Evolutionary conservation across 495 filamentous ascomycete species (phyloP).

Genomic region (Chaetomium cochliodes): DNA sequence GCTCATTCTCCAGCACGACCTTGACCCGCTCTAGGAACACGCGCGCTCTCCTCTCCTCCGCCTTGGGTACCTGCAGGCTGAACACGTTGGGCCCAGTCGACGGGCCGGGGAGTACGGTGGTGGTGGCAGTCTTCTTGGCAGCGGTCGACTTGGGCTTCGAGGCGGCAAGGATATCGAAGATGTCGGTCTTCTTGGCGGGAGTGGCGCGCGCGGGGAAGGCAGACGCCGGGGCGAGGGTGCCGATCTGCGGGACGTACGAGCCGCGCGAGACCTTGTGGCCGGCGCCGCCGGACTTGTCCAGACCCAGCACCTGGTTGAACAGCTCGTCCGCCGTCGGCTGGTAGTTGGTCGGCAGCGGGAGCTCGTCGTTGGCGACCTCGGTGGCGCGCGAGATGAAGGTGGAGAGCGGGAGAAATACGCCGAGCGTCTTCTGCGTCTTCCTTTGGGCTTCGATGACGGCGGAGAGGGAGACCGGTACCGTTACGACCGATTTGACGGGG

Average conservation of each 20-base stretch:
- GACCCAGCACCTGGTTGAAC: conserved; percentile 82
- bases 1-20: conserved; percentile 75
- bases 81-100: conserved; percentile 68
- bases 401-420: conserved; percentile 76
- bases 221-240: conserved; percentile 51
- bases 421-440: conserved; percentile 69
- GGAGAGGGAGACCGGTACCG: conserved; percentile 72
- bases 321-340: conserved; percentile 74
- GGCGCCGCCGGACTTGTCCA: conserved; percentile 45
- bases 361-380: conserved; percentile 78
- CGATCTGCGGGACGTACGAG: conserved; percentile 72
- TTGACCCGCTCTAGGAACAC: conserved; percentile 83
- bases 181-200: conserved; percentile 60
- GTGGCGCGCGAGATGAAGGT: conserved; percentile 83
- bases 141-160: conserved; percentile 34
- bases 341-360: conserved; percentile 62
- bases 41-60: conserved; percentile 75
- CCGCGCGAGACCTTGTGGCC: conserved; percentile 47
- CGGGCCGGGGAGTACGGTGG: conserved; percentile 33
- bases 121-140: conserved; percentile 31
- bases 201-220: conserved; percentile 50
- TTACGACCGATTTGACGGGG: conserved; percentile 53
- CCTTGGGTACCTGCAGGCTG: conserved; percentile 69
- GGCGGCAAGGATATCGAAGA: conserved; percentile 73
- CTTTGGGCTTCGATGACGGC: conserved; percentile 76